Evolutionary conservation across 2,329 filamentous ascomycete genomes (phyloP).

Genomic region (Byssothecium circinans): DNA sequence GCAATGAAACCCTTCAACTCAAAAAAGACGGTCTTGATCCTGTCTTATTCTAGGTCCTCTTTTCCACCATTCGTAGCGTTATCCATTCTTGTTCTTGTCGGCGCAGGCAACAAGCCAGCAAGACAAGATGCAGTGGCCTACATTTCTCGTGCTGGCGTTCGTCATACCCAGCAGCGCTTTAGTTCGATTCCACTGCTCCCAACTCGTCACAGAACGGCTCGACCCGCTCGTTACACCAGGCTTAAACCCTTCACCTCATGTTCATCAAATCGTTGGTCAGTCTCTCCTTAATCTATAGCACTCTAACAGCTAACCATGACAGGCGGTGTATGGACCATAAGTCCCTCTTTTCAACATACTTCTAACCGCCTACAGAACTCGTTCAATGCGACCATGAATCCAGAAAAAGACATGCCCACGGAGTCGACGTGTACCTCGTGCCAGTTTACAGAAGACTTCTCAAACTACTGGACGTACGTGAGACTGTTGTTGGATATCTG

Average conservation of each 20-base stretch:
- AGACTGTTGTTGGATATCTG: conserved; percentile 20
- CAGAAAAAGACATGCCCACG: conserved; percentile 13
- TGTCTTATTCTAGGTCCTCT: neutral
- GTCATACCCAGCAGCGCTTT: conserved; percentile 19
- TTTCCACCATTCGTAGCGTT: neutral
- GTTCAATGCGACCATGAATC: conserved; percentile 19
- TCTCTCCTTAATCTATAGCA: neutral
- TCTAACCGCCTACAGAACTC: conserved; percentile 24
- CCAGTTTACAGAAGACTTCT: conserved; percentile 31
- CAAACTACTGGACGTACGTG: conserved; percentile 1
- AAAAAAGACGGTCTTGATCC: neutral
- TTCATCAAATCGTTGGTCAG: conserved; percentile 28
- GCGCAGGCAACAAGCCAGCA: neutral
- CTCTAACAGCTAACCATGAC: conserved; percentile 1
- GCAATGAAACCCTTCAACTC: neutral
- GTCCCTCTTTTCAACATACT: conserved; percentile 23
- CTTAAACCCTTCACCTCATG: conserved; percentile 21
- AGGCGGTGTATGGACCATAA: conserved; percentile 15
- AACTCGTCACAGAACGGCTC: conserved; percentile 23
- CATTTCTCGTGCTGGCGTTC: conserved; percentile 15
- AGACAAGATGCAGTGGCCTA: conserved; percentile 19
- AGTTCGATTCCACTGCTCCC: conserved; percentile 28
- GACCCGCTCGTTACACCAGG: conserved; percentile 25
- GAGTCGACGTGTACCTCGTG: conserved; percentile 20
- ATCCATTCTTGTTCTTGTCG: neutral